Percentiles rank a stretch among this genome's conserved stretches.
phyloP scores from a whole-genome alignment of 306 rosid genomes.

The Urtica urens region DNA sequence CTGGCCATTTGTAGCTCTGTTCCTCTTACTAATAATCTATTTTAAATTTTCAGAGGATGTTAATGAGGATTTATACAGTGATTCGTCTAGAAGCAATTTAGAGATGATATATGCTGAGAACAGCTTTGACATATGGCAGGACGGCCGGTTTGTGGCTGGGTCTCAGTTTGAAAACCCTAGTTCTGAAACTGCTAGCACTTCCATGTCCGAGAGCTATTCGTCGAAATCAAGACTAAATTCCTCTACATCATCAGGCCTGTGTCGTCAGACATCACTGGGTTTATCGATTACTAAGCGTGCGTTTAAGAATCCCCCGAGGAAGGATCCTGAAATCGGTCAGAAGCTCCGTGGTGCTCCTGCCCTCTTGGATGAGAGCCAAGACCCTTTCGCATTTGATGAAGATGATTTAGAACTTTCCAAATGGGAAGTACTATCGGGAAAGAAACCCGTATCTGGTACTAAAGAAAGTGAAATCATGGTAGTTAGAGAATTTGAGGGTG shows the following conservation, averaged over 20 bases:
- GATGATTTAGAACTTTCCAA: conserved; percentile 69
- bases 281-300: conserved; percentile 22
- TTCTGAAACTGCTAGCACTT: conserved; percentile 65
- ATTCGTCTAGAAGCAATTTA: conserved; percentile 27
- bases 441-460: conserved; percentile 26
- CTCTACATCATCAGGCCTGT: conserved; percentile 48
- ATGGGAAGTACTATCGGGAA: conserved; percentile 83
- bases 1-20: too few relatives aligned
- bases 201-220: conserved; percentile 37
- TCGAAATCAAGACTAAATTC: conserved; percentile 50
- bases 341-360: conserved; percentile 17
- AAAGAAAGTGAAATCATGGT: conserved; percentile 22
- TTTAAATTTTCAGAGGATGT: conserved; percentile 28
- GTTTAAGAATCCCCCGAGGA: conserved; percentile 30
- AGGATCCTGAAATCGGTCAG: conserved; percentile 26
- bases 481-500: conserved; percentile 39
- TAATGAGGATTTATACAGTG: conserved; percentile 19
- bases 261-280: conserved; percentile 48
- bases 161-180: conserved; percentile 29
- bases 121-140: conserved; percentile 32
- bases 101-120: conserved; percentile 33
- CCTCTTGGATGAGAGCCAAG: conserved; percentile 47
- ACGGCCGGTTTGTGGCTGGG: conserved; percentile 22
- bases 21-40: conserved; percentile 13
- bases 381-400: conserved; percentile 98